Evolutionary conservation across 805 yeast genomes (phyloP), one percentile per base, ranked within the genome.

Genomic region (Kazachstania psychrophila): DNA sequence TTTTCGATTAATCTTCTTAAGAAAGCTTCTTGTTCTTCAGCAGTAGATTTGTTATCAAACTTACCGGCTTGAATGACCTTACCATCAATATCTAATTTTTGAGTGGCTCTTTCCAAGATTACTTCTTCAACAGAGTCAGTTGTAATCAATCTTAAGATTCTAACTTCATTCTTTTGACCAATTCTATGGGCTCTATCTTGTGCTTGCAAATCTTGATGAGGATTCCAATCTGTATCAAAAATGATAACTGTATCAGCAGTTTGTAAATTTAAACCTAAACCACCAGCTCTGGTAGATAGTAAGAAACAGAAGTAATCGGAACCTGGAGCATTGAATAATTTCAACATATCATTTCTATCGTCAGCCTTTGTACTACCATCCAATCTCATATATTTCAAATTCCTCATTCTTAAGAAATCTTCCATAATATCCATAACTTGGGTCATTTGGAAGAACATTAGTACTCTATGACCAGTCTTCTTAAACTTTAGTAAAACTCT

Each of bases 61-160:
- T 82, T 82, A 74, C 94, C 94, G 7, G 94, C 94, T 56, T 83
- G 94, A 59, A 83, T 83, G 49, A 83, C 94, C 57, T 83, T 83
- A 39, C 92, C 94, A 57, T 83, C 94, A 45, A 83, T 83, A 52
- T 83, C 92, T 51, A 83, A 66, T 56, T 83, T 83, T 50, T 80
- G 85, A 58, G 76, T 82, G 0, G 94, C 94, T 56, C 87, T 72
- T 51, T 82, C 89, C 48, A 83, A 66, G 43, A 83, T 82, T 19
- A 78, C 80, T 54, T 83, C 94, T 62, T 83, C 94, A 23, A 83
- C 86, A 2, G 94, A 79, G 52, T 82, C 89, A 36, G 78, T 75
- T 2, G 89, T 79, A 45, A 83, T 82, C 55, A 83, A 70, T 61
- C 94, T 70, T 55, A 82, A 68, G 49, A 83, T 83, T 57, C 89